Conservation (phyloP, 2,329 filamentous ascomycete genomes). For the Knufia petricola region DNA sequence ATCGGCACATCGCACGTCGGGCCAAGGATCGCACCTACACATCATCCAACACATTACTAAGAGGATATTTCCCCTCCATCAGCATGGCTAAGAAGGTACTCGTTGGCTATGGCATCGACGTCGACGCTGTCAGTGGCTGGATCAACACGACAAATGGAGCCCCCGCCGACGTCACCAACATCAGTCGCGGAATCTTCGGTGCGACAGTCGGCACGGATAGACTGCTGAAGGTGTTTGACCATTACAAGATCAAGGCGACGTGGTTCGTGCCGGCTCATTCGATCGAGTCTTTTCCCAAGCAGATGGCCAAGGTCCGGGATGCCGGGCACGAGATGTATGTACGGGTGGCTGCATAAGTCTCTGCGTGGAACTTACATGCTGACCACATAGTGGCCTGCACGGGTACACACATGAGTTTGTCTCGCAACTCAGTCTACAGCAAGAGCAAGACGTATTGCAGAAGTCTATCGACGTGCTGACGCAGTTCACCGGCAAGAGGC, state of each 20-base stretch:
- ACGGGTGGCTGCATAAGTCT: neutral
- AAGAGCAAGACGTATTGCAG: constrained; percentile 31
- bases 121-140: constrained; percentile 13
- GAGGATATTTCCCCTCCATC: too few relatives aligned
- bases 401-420: constrained; percentile 38
- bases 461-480: constrained; percentile 33
- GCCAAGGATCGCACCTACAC: too few relatives aligned
- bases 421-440: constrained; percentile 21
- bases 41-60: too few relatives aligned
- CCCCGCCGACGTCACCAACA: constrained; percentile 27
- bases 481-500: constrained; percentile 32
- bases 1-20: too few relatives aligned
- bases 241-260: constrained; percentile 41
- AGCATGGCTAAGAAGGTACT: too few relatives aligned
- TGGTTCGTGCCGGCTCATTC: constrained; percentile 53
- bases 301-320: constrained; percentile 30
- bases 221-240: constrained; percentile 33
- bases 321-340: constrained; percentile 33
- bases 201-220: constrained; percentile 22
- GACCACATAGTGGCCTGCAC: constrained; percentile 30
- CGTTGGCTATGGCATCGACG: constrained; percentile 16
- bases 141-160: constrained; percentile 34
- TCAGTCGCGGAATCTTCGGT: constrained; percentile 23
- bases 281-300: constrained; percentile 44
- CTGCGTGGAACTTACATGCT: too few relatives aligned